phyloP scores from a whole-genome alignment of 768 basidiomycete species.

The Serpula lacrymans region DNA sequence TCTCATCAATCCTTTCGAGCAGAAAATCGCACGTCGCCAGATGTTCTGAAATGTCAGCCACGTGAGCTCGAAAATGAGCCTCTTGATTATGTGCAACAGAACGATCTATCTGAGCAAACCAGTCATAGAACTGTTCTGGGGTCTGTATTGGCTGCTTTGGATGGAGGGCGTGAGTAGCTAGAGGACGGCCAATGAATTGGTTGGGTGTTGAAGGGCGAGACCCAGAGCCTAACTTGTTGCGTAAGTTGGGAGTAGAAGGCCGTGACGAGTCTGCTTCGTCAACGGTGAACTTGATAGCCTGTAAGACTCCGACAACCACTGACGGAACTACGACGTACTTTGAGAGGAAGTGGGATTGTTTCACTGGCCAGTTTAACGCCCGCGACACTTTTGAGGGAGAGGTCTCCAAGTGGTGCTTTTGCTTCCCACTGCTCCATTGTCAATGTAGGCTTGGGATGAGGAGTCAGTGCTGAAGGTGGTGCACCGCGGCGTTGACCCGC shows the following conservation, averaged over 20 bases:
- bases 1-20: conserved; percentile 65
- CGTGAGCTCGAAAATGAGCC: conserved; percentile 84
- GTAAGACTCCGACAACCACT: conserved; percentile 20
- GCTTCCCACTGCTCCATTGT: conserved; percentile 91
- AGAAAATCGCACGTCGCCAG: conserved; percentile 75
- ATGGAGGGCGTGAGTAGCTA: conserved; percentile 53
- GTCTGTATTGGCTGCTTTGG: conserved; percentile 80
- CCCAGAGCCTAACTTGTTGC: conserved; percentile 38
- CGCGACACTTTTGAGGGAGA: conserved; percentile 63
- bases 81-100: conserved; percentile 94
- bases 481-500: conserved; percentile 21
- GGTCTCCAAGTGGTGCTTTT: conserved; percentile 70
- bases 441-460: conserved; percentile 43
- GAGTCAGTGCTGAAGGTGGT: conserved; percentile 19
- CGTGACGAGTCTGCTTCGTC: conserved; percentile 31
- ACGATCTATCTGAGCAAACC: conserved; percentile 86
- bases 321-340: conserved; percentile 47
- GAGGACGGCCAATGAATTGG: conserved; percentile 14
- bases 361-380: conserved; percentile 61
- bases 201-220: conserved; percentile 47
- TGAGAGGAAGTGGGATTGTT: conserved; percentile 62
- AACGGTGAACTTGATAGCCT: conserved; percentile 38
- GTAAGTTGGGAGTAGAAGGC: conserved; percentile 33
- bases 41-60: conserved; percentile 72
- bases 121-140: conserved; percentile 96